phyloP scores from a whole-genome alignment of 306 rosid species.

The Lagenaria siceraria region DNA sequence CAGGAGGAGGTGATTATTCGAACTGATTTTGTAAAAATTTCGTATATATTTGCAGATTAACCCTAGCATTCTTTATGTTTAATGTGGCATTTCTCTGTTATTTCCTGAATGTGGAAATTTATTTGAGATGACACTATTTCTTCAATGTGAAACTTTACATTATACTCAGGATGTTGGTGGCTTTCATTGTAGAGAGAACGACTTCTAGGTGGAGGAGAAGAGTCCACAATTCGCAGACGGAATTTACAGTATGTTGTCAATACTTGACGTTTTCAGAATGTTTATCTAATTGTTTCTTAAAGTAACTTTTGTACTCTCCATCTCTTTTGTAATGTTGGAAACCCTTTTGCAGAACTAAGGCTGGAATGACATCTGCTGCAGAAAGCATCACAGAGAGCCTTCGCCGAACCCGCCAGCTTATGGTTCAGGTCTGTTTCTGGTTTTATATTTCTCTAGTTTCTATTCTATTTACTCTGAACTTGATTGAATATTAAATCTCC shows the following conservation, averaged over 20 bases:
- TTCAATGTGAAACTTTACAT: background rate
- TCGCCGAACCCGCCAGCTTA: constrained; percentile 77
- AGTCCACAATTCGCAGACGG: constrained; percentile 78
- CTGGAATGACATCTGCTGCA: constrained; percentile 90
- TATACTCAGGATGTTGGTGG: background rate
- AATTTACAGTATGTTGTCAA: constrained; percentile 70
- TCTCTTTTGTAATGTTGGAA: background rate
- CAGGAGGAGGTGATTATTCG: constrained; percentile 43
- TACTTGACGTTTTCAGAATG: background rate
- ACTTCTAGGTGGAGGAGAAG: constrained; percentile 83
- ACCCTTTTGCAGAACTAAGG: constrained; percentile 54
- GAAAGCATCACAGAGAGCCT: constrained; percentile 95
- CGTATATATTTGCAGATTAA: background rate
- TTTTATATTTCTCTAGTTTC: background rate
- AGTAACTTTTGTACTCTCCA: background rate
- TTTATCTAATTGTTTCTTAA: background rate
- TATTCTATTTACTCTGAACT: background rate
- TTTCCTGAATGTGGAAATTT: background rate
- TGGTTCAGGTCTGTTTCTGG: constrained; percentile 63
- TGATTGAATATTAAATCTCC: background rate
- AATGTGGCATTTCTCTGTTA: background rate
- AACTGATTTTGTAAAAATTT: background rate
- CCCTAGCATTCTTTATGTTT: background rate
- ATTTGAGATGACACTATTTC: background rate
- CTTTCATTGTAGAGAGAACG: constrained; percentile 55